These are phyloP conservation scores for Vachellia collinsii DNA, from an alignment of 306 rosid genomes.

Conservation along the genomic window DNA sequence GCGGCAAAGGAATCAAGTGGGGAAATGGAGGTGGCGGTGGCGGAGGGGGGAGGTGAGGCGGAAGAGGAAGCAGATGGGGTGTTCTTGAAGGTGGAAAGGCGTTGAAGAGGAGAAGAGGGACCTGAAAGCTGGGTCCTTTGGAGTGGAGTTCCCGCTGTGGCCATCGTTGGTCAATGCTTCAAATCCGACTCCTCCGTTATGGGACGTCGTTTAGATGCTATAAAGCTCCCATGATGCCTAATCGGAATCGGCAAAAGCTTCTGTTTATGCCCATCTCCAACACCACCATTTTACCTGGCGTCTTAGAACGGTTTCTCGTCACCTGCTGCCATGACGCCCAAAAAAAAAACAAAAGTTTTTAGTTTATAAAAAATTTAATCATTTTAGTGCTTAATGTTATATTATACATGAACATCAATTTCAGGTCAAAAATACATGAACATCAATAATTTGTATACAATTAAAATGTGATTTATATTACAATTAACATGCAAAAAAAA, in stretches of 20 bases:
- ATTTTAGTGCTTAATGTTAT: too few relatives aligned
- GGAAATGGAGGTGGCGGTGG: conserved; percentile 39
- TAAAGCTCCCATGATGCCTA: neutral
- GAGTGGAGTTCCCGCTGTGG: conserved; percentile 52
- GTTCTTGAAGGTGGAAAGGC: conserved; percentile 20
- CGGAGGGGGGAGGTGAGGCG: conserved; percentile 46
- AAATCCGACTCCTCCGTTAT: neutral
- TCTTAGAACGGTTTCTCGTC: neutral
- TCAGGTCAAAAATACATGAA: too few relatives aligned
- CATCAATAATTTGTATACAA: too few relatives aligned
- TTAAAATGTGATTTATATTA: too few relatives aligned
- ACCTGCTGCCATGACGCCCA: neutral
- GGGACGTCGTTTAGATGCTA: neutral
- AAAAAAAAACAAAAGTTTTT: too few relatives aligned
- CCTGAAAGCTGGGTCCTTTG: conserved; percentile 57
- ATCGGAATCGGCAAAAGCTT: neutral
- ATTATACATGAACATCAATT: too few relatives aligned
- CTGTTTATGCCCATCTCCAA: neutral
- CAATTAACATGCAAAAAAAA: too few relatives aligned
- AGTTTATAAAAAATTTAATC: too few relatives aligned
- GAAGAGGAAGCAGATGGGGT: conserved; percentile 35
- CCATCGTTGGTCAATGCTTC: conserved; percentile 35
- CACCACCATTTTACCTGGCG: neutral
- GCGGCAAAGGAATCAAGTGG: conserved; percentile 81
- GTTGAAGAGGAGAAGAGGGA: conserved; percentile 35